Evolutionary conservation across 2,329 filamentous ascomycete genomes (phyloP), one percentile per base, ranked within the genome.

Genomic region (Exophiala calicioides): DNA sequence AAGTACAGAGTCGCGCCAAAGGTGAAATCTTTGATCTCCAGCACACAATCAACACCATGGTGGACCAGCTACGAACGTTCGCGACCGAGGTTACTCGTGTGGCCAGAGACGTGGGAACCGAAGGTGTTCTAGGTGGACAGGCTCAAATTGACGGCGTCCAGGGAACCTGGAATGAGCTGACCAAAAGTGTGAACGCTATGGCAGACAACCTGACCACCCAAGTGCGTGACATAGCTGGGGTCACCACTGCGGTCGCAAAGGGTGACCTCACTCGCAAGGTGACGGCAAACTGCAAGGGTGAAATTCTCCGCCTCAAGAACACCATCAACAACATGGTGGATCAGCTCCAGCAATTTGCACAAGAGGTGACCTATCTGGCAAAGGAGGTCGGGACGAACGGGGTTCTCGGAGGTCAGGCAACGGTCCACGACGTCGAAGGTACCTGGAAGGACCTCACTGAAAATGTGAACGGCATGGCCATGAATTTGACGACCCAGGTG

Each of bases 241-340:
- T 85, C 55, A 83, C 84, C 55, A 85, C 82, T 38, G 81, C 82
- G 26, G 82, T 85, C 47, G 82, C 82, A 53, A 82, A 82, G 68
- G 91, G 91, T 70, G 93, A 98, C 67, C 77, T 98, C 60, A 96
- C 90, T 39, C 91, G 95, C 68, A 96, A 96, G 68, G 91, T 98
- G 29, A 89, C 95, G 68, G 90, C 90, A 52, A 89, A 88, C 63
- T 91, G 87, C 70, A 86, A 84, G 73, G 94, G 86, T 68, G 93
- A 91, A 77, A 97, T 90, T 62, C 86, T 84, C 65, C 89, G 88
- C 73, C 85, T 98, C 63, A 98, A 98, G 71, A 90, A 90, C 50
- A 97, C 93, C 35, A 98, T 97, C 75, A 98, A 98, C 71, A 93
- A 88, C 66, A 98, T 98, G 91, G 91, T 98, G 58, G 93, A 96